Evolutionary conservation across 805 yeast genomes (phyloP).

Genomic region (Jamesozyma spencerorum): DNA sequence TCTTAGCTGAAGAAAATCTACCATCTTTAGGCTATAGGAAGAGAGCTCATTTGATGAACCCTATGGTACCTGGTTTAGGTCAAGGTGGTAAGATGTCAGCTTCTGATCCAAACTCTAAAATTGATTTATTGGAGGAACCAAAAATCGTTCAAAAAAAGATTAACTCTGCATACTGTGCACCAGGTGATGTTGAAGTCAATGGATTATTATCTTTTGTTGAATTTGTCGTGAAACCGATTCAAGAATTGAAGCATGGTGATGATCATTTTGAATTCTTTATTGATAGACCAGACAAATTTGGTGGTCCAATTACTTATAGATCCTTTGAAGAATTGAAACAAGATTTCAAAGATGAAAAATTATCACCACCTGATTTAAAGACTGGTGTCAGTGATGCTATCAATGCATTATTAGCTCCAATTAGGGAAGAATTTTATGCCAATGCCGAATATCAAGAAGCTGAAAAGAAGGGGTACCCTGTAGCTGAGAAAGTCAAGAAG

Average conservation of each 20-base stretch:
- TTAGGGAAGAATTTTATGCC: conserved; percentile 56
- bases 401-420: conserved; percentile 72
- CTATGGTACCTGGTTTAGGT: conserved; percentile 94
- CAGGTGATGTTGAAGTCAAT: conserved; percentile 85
- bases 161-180: conserved; percentile 87
- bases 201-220: conserved; percentile 83
- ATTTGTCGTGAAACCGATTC: conserved; percentile 76
- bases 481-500: conserved; percentile 52
- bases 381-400: conserved; percentile 83
- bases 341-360: conserved; percentile 63
- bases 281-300: conserved; percentile 92
- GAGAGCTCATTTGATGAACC: conserved; percentile 97
- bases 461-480: conserved; percentile 76
- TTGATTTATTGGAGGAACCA: conserved; percentile 86
- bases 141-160: conserved; percentile 83
- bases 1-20: conserved; percentile 90
- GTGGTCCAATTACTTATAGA: conserved; percentile 76
- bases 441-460: conserved; percentile 69
- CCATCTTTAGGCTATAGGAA: conserved; percentile 84
- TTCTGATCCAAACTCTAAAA: conserved; percentile 95
- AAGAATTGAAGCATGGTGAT: conserved; percentile 57
- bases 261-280: conserved; percentile 58
- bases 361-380: conserved; percentile 91
- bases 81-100: conserved; percentile 99
- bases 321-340: conserved; percentile 59